A percentile compares a stretch with the other conserved stretches of the same genome.
Evolutionary conservation across 1,284 basidiomycete species (phyloP).

Genomic region (Flammula alnicola): DNA sequence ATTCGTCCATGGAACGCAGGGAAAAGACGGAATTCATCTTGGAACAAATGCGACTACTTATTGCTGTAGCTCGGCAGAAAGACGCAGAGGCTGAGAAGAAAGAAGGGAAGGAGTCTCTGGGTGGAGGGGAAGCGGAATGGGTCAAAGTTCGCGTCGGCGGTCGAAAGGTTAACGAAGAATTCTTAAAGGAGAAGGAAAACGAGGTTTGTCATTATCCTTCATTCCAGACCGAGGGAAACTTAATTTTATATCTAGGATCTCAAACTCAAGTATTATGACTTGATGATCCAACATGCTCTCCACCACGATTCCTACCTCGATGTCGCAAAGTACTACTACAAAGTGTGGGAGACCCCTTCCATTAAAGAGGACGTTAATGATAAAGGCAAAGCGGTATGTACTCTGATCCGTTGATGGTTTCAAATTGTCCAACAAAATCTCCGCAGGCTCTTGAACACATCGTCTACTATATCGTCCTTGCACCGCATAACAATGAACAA

Average conservation of each 20-base stretch:
- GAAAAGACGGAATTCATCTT: conserved; percentile 99
- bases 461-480: conserved; percentile 92
- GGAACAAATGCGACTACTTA: conserved; percentile 94
- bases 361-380: conserved; percentile 81
- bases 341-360: conserved; percentile 94
- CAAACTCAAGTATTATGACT: conserved; percentile 94
- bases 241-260: conserved; percentile 67
- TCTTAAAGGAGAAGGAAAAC: conserved; percentile 87
- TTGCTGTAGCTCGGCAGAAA: conserved; percentile 73
- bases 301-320: conserved; percentile 89
- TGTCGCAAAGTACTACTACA: conserved; percentile 94
- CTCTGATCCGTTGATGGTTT: not conserved
- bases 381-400: conserved; percentile 72
- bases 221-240: conserved; percentile 3
- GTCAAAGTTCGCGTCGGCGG: conserved; percentile 90
- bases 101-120: conserved; percentile 62
- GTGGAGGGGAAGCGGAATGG: conserved; percentile 86
- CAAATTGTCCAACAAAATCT: conserved; percentile 15
- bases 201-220: conserved; percentile 58
- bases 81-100: conserved; percentile 59
- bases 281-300: conserved; percentile 95
- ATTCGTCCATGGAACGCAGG: conserved; percentile 96
- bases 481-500: conserved; percentile 96
- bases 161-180: conserved; percentile 94
- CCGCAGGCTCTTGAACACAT: conserved; percentile 88